Evolutionary conservation across 768 basidiomycete species (phyloP), one percentile per base, ranked within the genome.

Genomic region (Tephrocybe sp.): DNA sequence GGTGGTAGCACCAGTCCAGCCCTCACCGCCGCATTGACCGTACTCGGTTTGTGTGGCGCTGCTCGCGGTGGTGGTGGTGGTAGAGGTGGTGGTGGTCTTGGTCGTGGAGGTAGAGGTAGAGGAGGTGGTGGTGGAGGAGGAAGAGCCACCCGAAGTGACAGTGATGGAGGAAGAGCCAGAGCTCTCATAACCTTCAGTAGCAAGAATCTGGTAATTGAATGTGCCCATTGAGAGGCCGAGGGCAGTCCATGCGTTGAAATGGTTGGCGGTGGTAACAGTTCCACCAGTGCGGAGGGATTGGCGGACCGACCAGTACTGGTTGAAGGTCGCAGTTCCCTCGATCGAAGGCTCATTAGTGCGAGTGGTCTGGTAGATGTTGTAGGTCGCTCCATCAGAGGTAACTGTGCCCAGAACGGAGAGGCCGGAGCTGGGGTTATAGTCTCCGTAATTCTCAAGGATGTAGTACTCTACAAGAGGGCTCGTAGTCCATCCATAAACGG

Each of bases 381-480:
- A 78, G 41, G 66, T 65, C 19, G 60, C 65, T 10, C 75, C 75
- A 54, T 77, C 73, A 48, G 63, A 70, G 45, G 65, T 71, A 48
- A 76, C 67, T 3, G 70, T 65, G 39, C 74, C 76, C 56, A 67
- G 64, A 49, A 59, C 50, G 16, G 68, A 60, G 19, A 64, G 60
- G 32, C 52, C 68, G 12, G 60, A 58, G 47, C 60, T 54, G 32
- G 74, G 76, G 62, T 77, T 71, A 62, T 70, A 73, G 39, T 59
- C 59, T 36, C 73, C 74, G 56, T 60, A 75, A 16, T 62, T 65
- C 42, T 78, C 76, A 48, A 68, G 57, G 56, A 78, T 68, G 67
- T 75, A 76, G 67, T 76, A 78, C 53, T 78, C 75, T 58, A 76
- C 61, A 57, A 76, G 72, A 1, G 74, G 71, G 61, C 60, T 69